phyloP scores from a whole-genome alignment of 345 rosid genomes.

The Aquilaria malaccensis region DNA sequence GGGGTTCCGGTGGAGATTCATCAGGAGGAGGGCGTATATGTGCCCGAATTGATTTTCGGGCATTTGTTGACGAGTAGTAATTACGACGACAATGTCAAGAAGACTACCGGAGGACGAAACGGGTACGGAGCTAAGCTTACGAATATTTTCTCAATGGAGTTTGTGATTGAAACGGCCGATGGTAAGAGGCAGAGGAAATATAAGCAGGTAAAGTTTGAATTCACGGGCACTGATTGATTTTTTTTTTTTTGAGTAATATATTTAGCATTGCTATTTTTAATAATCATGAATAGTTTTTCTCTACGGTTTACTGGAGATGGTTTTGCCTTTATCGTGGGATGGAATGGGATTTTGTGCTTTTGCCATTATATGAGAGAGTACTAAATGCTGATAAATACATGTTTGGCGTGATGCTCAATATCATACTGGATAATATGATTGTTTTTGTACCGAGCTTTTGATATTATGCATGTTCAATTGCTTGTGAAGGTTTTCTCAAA shows the following conservation, averaged over 20 bases:
- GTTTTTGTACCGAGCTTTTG: not conserved
- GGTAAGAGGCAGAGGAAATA: conserved; percentile 73
- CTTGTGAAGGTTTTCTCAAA: conserved; percentile 61
- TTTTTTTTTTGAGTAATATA: not conserved
- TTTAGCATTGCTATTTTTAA: too few species aligned
- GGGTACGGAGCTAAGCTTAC: conserved; percentile 97
- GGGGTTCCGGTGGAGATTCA: conserved; percentile 95
- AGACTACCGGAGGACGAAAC: conserved; percentile 96
- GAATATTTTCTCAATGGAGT: conserved; percentile 83
- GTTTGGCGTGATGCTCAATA: too few species aligned
- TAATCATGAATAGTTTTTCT: too few species aligned
- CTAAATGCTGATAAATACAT: too few species aligned
- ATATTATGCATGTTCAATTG: not conserved
- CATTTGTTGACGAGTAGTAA: conserved; percentile 90
- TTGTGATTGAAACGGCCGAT: conserved; percentile 86
- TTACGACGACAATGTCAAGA: conserved; percentile 72
- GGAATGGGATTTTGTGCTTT: too few species aligned
- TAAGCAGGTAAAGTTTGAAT: conserved; percentile 51
- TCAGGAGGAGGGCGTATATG: conserved; percentile 84
- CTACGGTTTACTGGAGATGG: not conserved
- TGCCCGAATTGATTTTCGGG: conserved; percentile 93
- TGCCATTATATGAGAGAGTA: too few species aligned
- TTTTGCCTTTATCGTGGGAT: too few species aligned
- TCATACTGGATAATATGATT: too few species aligned
- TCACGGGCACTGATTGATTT: not conserved